phyloP scores from a whole-genome alignment of 176 grass and related monocot species.

The Chrysopogon serrulatus region DNA sequence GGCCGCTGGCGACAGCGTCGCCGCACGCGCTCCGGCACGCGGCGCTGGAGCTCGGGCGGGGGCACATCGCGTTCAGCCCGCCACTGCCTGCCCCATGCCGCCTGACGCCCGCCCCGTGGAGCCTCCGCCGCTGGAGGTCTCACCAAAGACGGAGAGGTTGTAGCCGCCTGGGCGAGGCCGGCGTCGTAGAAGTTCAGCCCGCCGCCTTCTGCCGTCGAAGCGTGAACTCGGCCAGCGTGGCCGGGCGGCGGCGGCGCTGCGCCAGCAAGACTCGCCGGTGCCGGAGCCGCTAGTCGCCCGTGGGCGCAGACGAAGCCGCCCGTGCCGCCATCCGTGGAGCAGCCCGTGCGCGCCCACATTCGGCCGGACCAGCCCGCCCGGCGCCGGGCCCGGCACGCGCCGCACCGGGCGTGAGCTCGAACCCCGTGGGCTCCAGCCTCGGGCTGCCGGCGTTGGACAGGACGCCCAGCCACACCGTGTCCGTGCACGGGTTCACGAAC shows the following conservation, averaged over 20 bases:
- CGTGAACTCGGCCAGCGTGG: conserved; percentile 95
- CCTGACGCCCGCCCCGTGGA: background rate
- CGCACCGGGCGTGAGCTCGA: conserved; percentile 55
- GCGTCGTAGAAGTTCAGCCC: conserved; percentile 89
- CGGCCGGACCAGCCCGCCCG: conserved; percentile 82
- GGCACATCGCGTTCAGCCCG: conserved; percentile 81
- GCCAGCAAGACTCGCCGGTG: conserved; percentile 60
- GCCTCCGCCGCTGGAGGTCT: conserved; percentile 16
- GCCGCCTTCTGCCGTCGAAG: conserved; percentile 51
- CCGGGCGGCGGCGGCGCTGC: conserved; percentile 57
- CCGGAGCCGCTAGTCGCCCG: conserved; percentile 86
- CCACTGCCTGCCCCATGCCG: conserved; percentile 72
- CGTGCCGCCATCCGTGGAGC: conserved; percentile 29
- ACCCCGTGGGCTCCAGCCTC: conserved; percentile 61
- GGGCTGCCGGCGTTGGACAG: conserved; percentile 72
- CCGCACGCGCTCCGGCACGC: conserved; percentile 88
- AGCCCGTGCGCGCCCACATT: conserved; percentile 79
- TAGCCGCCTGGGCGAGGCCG: conserved; percentile 86
- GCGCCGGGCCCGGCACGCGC: conserved; percentile 45
- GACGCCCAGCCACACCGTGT: conserved; percentile 67
- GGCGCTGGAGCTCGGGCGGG: conserved; percentile 63
- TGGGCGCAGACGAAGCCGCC: conserved; percentile 53
- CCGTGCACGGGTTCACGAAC: conserved; percentile 70
- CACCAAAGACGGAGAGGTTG: conserved; percentile 85
- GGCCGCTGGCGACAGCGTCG: conserved; percentile 68